These are phyloP conservation scores for Crucibulum laeve DNA, from an alignment of 768 basidiomycete species.

Conservation along the genomic window DNA sequence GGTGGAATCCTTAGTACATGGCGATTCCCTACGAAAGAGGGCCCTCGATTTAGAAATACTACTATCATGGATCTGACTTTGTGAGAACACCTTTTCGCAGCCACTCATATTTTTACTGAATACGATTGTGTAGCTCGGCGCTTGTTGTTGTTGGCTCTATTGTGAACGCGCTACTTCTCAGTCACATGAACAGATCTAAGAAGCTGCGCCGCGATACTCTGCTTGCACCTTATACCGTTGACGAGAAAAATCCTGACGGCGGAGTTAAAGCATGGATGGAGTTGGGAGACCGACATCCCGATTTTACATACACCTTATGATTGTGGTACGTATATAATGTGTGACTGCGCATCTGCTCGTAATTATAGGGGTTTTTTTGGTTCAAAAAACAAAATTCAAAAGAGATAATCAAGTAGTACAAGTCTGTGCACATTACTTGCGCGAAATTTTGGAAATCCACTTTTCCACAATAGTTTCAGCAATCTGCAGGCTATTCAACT, in stretches of 20 bases:
- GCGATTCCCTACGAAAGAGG: conserved; percentile 33
- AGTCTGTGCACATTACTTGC: neutral
- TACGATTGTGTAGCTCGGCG: conserved; percentile 14
- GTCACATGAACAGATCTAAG: conserved; percentile 22
- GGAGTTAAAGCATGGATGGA: conserved; percentile 26
- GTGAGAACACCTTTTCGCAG: conserved; percentile 20
- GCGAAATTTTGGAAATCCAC: conserved; percentile 25
- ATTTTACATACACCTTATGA: conserved; percentile 26
- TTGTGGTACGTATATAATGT: neutral
- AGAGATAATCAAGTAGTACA: too few relatives aligned
- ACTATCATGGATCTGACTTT: conserved; percentile 31
- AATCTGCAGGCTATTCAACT: conserved; percentile 41
- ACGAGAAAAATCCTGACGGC: conserved; percentile 21
- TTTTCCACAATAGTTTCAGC: conserved; percentile 32
- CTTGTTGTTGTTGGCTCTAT: conserved; percentile 17
- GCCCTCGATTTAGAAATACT: conserved; percentile 29
- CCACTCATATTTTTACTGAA: neutral
- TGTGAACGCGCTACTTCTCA: conserved; percentile 21
- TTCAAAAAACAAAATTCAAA: too few relatives aligned
- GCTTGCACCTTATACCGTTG: conserved; percentile 22
- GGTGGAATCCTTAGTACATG: conserved; percentile 36
- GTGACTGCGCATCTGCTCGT: too few relatives aligned
- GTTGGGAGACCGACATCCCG: conserved; percentile 30
- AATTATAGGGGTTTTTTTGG: neutral
- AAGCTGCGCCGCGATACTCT: conserved; percentile 17